These are phyloP conservation scores for Lanmaoa pseudosensibilis DNA, from an alignment of 768 basidiomycete species.

Conservation along the genomic window DNA sequence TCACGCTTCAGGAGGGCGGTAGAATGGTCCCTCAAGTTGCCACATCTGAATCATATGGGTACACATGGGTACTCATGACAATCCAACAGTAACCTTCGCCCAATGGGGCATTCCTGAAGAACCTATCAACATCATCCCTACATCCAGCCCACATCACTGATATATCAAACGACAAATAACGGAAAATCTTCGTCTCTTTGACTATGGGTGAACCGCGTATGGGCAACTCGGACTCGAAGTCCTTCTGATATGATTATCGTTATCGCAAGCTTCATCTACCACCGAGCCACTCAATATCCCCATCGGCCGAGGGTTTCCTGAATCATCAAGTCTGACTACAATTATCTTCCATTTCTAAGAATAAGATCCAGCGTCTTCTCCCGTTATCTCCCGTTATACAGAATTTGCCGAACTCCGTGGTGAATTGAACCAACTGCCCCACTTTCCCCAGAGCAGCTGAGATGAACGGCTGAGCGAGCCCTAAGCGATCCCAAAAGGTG, in stretches of 20 bases:
- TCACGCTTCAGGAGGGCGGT: background rate
- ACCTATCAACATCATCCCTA: background rate
- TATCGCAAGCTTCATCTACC: background rate
- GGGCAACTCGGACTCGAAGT: background rate
- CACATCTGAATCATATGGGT: background rate
- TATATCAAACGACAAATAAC: background rate
- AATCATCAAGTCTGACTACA: background rate
- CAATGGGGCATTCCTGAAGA: background rate
- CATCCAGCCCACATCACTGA: background rate
- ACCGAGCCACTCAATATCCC: conserved; percentile 3
- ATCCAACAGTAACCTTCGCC: background rate
- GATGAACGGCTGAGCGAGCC: background rate
- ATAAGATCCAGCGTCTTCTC: background rate
- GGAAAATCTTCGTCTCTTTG: background rate
- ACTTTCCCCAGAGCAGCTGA: background rate
- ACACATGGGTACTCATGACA: background rate
- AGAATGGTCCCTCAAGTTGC: background rate
- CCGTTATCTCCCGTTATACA: conserved; percentile 1
- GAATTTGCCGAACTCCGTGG: background rate
- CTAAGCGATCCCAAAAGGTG: background rate
- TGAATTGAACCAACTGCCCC: background rate
- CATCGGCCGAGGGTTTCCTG: background rate
- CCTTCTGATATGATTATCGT: background rate
- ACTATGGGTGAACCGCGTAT: background rate
- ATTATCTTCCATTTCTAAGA: background rate